Evolutionary conservation across 2,329 filamentous ascomycete species (phyloP), one percentile per base, ranked within the genome.

Genomic region (Xylaria sp.): DNA sequence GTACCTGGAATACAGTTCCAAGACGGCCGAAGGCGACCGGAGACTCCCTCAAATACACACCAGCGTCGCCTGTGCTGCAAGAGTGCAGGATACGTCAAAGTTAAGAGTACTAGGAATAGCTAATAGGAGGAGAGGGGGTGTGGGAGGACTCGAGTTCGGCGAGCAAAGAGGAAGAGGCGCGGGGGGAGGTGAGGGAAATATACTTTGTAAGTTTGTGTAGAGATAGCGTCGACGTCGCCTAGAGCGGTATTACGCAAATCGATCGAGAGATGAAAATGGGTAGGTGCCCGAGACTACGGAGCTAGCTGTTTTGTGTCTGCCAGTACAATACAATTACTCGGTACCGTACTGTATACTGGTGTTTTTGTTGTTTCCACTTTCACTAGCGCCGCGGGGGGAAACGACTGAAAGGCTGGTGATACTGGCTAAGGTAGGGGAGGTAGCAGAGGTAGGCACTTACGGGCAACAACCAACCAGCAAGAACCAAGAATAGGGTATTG

Each of bases 211-310:
- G 59, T 58, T 56, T 54, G 56, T 23, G 48, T 28, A 57, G 51
- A 62, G 61, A 62, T 58, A 65, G 59, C 39, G 48, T 62, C 13
- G n/a, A 56, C 5, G 51, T 52, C 59, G 57, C 52, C 64, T 49
- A 58, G 64, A 61, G 67, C 52, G 67, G 63, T 55, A 71, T 73
- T 71, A 71, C 67, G 67, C 70, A 66, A 71, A 71, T 62, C 49
- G 55, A 71, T 73, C 59, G 58, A 68, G 43, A 68, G 64, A 70
- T 49, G 36, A 64, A 71, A 72, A 71, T 59, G 61, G 39, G 55
- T 57, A 43, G 33, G 23, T 15, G 63, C 57, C 46, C 43, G 36
- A 33, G 62, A 62, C 66, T 39, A 68, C 28, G 67, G 55, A 67
- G 64, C 69, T 63, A 67, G 60, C 54, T 65, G 6, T n/a, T 62